Base-by-base conservation (phyloP, 768 basidiomycete genomes). In the Rhodotorula paludigena region DNA sequence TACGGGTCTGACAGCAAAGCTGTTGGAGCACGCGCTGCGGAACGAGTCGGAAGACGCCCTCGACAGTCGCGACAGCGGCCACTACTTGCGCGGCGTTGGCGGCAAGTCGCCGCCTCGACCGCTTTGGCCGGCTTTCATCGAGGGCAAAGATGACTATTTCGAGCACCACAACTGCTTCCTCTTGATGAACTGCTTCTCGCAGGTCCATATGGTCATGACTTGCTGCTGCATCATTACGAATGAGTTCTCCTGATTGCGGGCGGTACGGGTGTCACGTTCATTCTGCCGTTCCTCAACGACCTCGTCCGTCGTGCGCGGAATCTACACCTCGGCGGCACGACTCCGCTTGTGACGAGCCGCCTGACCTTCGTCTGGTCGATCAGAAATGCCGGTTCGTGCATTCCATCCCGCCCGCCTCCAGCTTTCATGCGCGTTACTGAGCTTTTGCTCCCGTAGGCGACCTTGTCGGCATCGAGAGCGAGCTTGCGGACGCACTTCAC, bases 151-250 rank as follows among this genome's bases (percentile, higher is more conserved):
- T n/a, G n/a, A 14, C 6, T 49, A 55, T 57, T 23, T 7, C 4
- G 5, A 5, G 23, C 8, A 14, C 35, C 5, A 28, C 35, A 5
- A 14, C 28, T 23, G 10, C 23, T 35, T 12, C n/a, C 25, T 4
- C 14, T 35, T 18, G 25, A 49, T 25, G 16, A 2, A 23, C 9
- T 35, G 7, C 35, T 23, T 18, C 33, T 25, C 47, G 16, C 48
- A 65, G 64, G 67, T 15, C 62, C 67, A 1, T 68, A 68, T 41
- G 67, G 67, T 2, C 67, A 68, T 47, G 23, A 44, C 45, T 28
- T 64, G 2, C 47, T 53, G 10, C 39, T 64, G 1, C 58, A 68
- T 21, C 62, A 28, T 11, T 68, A 41, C 41, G 67, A 68, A 28
- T 52, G 44, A 0, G 67, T 64, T 9, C 57, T 68, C 15, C 39